Evolutionary conservation across 768 basidiomycete species (phyloP).

Genomic region (Hirschioporus abietinus): DNA sequence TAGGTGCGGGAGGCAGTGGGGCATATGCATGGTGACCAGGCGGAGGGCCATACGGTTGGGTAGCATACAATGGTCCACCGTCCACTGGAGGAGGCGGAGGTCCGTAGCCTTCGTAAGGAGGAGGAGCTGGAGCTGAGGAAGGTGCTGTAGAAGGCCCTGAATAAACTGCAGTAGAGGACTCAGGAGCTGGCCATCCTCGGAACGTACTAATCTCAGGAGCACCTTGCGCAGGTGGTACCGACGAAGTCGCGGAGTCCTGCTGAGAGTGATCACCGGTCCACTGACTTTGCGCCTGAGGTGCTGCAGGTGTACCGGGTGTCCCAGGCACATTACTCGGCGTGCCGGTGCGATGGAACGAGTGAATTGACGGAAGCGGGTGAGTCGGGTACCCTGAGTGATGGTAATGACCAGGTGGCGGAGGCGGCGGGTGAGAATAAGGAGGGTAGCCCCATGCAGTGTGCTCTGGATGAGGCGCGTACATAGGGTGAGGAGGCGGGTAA

Average conservation of each 20-base stretch:
- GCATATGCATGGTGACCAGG: conserved; percentile 30
- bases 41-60: conserved; percentile 34
- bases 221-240: conserved; percentile 59
- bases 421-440: background rate
- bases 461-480: background rate
- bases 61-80: conserved; percentile 28
- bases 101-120: background rate
- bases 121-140: background rate
- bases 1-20: conserved; percentile 15
- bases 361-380: background rate
- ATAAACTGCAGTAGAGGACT: conserved; percentile 38
- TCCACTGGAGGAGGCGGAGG: background rate
- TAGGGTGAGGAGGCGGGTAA: background rate
- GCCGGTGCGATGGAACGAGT: background rate
- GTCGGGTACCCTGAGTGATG: background rate
- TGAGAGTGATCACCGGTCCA: background rate
- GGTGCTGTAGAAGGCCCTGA: conserved; percentile 30
- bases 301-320: background rate
- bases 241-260: conserved; percentile 10
- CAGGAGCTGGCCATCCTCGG: conserved; percentile 35
- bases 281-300: background rate
- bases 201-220: conserved; percentile 41
- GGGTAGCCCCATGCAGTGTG: background rate
- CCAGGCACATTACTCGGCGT: background rate
- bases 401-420: background rate